Conservation (phyloP, 495 filamentous ascomycete species). For the Ramalina intermedia region DNA sequence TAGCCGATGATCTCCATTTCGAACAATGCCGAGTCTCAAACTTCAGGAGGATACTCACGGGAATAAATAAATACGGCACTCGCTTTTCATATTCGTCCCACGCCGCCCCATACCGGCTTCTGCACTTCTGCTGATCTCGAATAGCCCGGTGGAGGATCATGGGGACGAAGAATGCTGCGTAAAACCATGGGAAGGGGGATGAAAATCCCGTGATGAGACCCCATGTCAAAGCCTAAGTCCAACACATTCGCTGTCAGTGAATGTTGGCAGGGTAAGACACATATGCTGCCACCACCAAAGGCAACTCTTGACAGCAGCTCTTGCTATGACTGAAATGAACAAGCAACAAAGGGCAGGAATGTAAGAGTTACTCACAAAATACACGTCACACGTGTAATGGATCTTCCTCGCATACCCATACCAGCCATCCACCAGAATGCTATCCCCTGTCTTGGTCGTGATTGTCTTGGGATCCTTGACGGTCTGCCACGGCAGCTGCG, state of each 20-base stretch:
- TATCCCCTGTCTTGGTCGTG: slow-evolving; percentile 59
- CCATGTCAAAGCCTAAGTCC: slow-evolving; percentile 35
- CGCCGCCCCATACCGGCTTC: slow-evolving; percentile 77
- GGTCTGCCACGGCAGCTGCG: slow-evolving; percentile 83
- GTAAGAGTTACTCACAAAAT: slow-evolving; percentile 32
- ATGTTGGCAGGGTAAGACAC: neutral
- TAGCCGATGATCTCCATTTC: neutral
- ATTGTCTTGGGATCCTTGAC: slow-evolving; percentile 81
- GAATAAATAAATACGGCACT: slow-evolving; percentile 93
- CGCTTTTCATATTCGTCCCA: slow-evolving; percentile 80
- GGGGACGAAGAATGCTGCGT: slow-evolving; percentile 72
- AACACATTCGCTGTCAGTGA: neutral
- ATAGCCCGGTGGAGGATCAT: slow-evolving; percentile 88
- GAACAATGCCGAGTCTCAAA: neutral
- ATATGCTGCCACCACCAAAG: neutral
- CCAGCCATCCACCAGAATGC: slow-evolving; percentile 82
- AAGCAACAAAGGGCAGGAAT: neutral
- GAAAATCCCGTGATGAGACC: slow-evolving; percentile 51
- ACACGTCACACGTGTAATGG: slow-evolving; percentile 85
- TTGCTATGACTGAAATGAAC: neutral
- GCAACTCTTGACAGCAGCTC: neutral
- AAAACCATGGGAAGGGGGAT: slow-evolving; percentile 94
- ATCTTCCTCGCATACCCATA: slow-evolving; percentile 82
- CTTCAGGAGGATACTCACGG: slow-evolving; percentile 43
- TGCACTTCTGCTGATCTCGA: slow-evolving; percentile 75